Evolutionary conservation across 805 yeast species (phyloP).

Genomic region (Sporopachydermia lactativora): DNA sequence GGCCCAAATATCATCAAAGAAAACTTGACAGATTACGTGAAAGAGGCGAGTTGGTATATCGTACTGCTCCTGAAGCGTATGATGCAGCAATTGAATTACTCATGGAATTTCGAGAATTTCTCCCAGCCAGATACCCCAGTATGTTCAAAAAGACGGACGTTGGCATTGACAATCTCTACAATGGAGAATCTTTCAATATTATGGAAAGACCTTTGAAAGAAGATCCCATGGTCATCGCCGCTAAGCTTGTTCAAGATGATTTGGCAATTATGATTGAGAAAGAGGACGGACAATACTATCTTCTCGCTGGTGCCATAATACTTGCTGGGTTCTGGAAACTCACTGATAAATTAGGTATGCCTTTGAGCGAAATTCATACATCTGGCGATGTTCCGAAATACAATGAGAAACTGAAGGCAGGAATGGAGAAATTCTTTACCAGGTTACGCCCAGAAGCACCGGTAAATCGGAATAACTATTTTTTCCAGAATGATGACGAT

Average conservation of each 20-base stretch:
- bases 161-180: conserved; percentile 36
- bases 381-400: conserved; percentile 58
- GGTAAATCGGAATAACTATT: conserved; percentile 54
- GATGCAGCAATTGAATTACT: conserved; percentile 43
- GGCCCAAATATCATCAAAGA: conserved; percentile 38
- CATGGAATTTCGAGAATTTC: conserved; percentile 34
- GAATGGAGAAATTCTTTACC: conserved; percentile 54
- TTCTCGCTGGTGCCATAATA: conserved; percentile 48
- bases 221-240: conserved; percentile 47
- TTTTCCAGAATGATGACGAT: conserved; percentile 47
- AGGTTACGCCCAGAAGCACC: conserved; percentile 45
- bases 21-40: conserved; percentile 35
- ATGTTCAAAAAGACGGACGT: conserved; percentile 30
- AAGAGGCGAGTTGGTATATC: conserved; percentile 33
- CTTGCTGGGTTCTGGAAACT: conserved; percentile 63
- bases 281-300: conserved; percentile 38
- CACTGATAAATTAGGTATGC: conserved; percentile 41
- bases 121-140: conserved; percentile 45
- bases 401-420: conserved; percentile 38
- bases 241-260: conserved; percentile 50
- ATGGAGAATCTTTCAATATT: conserved; percentile 34
- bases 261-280: conserved; percentile 52
- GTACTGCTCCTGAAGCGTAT: conserved; percentile 34
- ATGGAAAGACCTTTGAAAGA: conserved; percentile 22
- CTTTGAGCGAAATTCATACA: conserved; percentile 44